These are phyloP conservation scores for Astraeus odoratus DNA, from an alignment of 768 basidiomycete species.

Conservation along the genomic window DNA sequence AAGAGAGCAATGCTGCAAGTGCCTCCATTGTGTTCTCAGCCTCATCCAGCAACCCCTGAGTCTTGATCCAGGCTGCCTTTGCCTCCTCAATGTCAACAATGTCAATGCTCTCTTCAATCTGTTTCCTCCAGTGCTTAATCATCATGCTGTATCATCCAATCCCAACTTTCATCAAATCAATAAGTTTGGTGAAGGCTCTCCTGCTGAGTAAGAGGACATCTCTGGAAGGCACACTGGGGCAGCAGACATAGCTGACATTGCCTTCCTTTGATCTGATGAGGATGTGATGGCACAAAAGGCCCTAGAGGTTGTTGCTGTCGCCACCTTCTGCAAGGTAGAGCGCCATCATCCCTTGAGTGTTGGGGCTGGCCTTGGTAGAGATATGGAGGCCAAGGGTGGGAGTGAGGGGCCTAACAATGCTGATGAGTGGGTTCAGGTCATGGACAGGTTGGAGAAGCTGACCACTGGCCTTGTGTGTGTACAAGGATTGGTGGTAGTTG, in stretches of 20 bases:
- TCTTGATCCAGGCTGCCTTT: constrained; percentile 8
- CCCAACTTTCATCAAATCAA: constrained; percentile 8
- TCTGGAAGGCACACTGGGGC: constrained; percentile 9
- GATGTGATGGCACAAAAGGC: constrained; percentile 27
- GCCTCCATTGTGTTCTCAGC: constrained; percentile 12
- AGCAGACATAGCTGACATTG: too few relatives aligned
- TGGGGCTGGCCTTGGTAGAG: constrained; percentile 25
- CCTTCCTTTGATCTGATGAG: constrained; percentile 17
- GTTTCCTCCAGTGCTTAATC: constrained; percentile 14
- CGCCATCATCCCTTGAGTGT: constrained; percentile 28
- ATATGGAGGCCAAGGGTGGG: constrained; percentile 30
- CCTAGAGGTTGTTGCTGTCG: constrained; percentile 21
- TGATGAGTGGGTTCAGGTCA: constrained; percentile 8
- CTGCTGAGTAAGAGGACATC: constrained; percentile 15
- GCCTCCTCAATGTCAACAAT: constrained; percentile 5
- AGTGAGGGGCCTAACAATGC: constrained; percentile 20
- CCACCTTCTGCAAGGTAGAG: constrained; percentile 31
- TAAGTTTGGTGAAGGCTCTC: constrained; percentile 7
- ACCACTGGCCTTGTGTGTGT: constrained; percentile 24
- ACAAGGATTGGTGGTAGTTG: constrained; percentile 29
- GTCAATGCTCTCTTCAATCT: constrained; percentile 17
- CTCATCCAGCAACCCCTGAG: constrained; percentile 11
- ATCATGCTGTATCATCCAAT: constrained; percentile 15
- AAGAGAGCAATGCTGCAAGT: constrained; percentile 17
- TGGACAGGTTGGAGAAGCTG: constrained; percentile 25